These are phyloP conservation scores for Fusarium staphyleae DNA, from an alignment of 2,329 filamentous ascomycete genomes.

Conservation along the genomic window DNA sequence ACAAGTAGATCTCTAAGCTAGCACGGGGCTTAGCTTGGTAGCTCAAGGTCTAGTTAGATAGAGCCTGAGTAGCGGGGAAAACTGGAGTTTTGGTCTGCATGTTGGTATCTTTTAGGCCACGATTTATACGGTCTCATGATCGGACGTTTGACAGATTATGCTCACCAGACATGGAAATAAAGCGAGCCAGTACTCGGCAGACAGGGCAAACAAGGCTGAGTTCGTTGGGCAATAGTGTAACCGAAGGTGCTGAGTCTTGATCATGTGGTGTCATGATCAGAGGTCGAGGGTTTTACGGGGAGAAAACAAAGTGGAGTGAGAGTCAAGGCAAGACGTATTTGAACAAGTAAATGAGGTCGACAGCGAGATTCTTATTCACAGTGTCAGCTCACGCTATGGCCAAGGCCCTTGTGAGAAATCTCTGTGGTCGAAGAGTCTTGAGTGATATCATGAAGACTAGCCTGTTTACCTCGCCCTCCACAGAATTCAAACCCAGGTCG, in stretches of 20 bases:
- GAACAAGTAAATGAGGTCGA: not conserved
- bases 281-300: not conserved
- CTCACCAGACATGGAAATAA: too few relatives aligned
- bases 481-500: conserved; percentile 6
- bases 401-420: not conserved
- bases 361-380: not conserved
- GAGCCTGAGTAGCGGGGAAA: too few relatives aligned
- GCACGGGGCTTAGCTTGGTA: too few relatives aligned
- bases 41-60: too few relatives aligned
- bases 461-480: not conserved
- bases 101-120: too few relatives aligned
- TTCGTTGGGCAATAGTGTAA: not conserved
- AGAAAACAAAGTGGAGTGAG: conserved; percentile 6
- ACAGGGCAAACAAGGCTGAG: not conserved
- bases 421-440: not conserved
- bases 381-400: not conserved
- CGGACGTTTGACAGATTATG: too few relatives aligned
- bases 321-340: not conserved
- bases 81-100: too few relatives aligned
- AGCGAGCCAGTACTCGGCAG: too few relatives aligned
- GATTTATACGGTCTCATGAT: too few relatives aligned
- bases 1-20: too few relatives aligned
- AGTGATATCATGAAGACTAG: not conserved
- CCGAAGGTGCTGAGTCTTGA: not conserved
- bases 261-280: conserved; percentile 17